Conservation (phyloP, 345 rosid species). For the Melastoma malabathricum region DNA sequence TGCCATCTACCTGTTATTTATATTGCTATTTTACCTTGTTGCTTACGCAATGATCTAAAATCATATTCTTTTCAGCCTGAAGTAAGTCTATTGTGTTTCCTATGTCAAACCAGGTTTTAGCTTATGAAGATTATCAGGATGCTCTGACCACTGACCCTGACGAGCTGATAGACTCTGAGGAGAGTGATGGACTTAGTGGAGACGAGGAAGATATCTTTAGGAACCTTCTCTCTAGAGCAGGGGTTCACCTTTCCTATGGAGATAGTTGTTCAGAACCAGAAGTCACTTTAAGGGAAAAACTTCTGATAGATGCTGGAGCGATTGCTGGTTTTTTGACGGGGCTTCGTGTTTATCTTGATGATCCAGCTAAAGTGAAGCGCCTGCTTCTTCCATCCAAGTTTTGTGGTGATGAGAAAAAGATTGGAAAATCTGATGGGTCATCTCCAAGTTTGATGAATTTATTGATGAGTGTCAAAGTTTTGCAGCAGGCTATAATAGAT, state of each 20-base stretch:
- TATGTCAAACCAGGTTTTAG: constrained; percentile 51
- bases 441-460: constrained; percentile 98
- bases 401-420: constrained; percentile 62
- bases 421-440: constrained; percentile 54
- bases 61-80: too few species aligned
- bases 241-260: constrained; percentile 87
- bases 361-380: constrained; percentile 96
- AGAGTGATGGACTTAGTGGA: constrained; percentile 87
- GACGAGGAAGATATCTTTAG: constrained; percentile 98
- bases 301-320: constrained; percentile 98
- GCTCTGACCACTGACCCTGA: constrained; percentile 99
- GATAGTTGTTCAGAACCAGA: constrained; percentile 90
- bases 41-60: too few species aligned
- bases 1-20: too few species aligned
- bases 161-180: constrained; percentile 96
- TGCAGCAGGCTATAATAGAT: constrained; percentile 99
- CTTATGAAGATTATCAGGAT: constrained; percentile 97
- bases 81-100: too few species aligned
- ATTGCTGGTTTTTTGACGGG: constrained; percentile 97
- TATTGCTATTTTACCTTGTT: too few species aligned
- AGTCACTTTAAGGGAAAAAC: constrained; percentile 78
- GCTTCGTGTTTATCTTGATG: constrained; percentile 89
- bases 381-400: constrained; percentile 94
- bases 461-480: constrained; percentile 96
- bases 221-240: constrained; percentile 93